Evolutionary conservation across 805 yeast species (phyloP).

Genomic region (Myxozyma geophila): DNA sequence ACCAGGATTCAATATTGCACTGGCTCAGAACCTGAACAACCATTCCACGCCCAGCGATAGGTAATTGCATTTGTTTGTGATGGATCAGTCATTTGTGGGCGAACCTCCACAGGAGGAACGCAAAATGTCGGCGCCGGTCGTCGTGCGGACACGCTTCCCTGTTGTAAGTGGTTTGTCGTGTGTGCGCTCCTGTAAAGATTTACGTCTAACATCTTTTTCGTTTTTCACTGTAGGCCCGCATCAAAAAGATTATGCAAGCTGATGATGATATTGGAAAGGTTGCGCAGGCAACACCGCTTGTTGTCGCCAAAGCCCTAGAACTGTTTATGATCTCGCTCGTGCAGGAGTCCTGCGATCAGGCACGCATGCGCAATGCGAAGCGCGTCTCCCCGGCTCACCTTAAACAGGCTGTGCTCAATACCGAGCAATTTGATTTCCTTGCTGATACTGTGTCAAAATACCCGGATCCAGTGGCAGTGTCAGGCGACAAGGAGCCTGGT

Average conservation of each 20-base stretch:
- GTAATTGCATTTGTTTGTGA: background rate
- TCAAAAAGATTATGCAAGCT: constrained; percentile 94
- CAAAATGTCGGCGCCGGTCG: constrained; percentile 15
- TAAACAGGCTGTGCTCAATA: constrained; percentile 77
- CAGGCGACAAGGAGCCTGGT: constrained; percentile 14
- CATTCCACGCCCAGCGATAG: too few species aligned
- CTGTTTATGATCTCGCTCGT: constrained; percentile 88
- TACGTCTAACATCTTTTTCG: background rate
- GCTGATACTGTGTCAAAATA: constrained; percentile 73
- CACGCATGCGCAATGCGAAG: constrained; percentile 72
- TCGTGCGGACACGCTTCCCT: constrained; percentile 51
- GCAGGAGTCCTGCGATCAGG: constrained; percentile 78
- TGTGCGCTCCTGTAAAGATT: too few species aligned
- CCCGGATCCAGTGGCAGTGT: constrained; percentile 50
- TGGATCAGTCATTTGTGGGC: constrained; percentile 1
- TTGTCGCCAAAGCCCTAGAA: constrained; percentile 93
- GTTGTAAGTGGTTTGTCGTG: constrained; percentile 41
- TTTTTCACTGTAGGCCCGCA: constrained; percentile 62
- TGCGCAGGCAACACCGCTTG: constrained; percentile 98
- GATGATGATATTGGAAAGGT: constrained; percentile 99
- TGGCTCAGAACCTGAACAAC: too few species aligned
- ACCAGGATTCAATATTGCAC: too few species aligned
- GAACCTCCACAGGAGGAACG: constrained; percentile 2
- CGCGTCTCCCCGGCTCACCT: constrained; percentile 83
- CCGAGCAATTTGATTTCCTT: constrained; percentile 92